Evolutionary conservation across 495 filamentous ascomycete genomes (phyloP), one percentile per base, ranked within the genome.

Genomic region (Lindgomyces ingoldianus): DNA sequence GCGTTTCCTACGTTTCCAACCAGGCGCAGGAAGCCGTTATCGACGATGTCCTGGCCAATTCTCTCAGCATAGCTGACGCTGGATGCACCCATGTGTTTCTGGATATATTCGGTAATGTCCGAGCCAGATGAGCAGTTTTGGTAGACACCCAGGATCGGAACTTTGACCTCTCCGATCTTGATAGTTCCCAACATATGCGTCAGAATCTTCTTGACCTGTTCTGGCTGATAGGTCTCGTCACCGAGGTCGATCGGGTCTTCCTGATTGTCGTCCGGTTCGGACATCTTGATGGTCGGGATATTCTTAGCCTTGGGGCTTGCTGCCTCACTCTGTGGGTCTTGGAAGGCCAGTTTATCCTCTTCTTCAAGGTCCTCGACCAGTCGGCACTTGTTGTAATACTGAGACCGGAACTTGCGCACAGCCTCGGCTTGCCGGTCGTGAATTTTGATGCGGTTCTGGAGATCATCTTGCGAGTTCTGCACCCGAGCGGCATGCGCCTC

Each of bases 301-400:
- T 61, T 74, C 52, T 87, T 83, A 6, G 44, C 44, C 63, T 84
- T 85, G 4, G 87, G 87, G 74, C 85, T 87, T 68, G 83, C 82
- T 79, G 58, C 77, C 73, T 69, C 77, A 65, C 67, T 75, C 74
- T 66, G 76, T 1, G 93, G 91, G 63, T 90, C 91, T 72, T 97
- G 91, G 74, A 98, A 97, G 29, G 91, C 93, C 12, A 99, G 84
- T 76, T 98, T 97, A 73, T 96, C 96, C 81, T 99, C 94, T 76
- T 99, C 94, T 70, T 98, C 95, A 56, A 97, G 76, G 72, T 99
- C 94, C 75, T 99, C 94, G 6, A 97, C 87, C 45, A 96, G 83
- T 47, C 94, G 89, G 71, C 94, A 99, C 77, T 97, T 98, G 80
- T 96, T 98, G 84, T 96, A 99, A 76, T 99, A 99, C 65, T 88